Conservation (phyloP, 352 stramenopile species). For the Peronosclerospora sorghi region DNA sequence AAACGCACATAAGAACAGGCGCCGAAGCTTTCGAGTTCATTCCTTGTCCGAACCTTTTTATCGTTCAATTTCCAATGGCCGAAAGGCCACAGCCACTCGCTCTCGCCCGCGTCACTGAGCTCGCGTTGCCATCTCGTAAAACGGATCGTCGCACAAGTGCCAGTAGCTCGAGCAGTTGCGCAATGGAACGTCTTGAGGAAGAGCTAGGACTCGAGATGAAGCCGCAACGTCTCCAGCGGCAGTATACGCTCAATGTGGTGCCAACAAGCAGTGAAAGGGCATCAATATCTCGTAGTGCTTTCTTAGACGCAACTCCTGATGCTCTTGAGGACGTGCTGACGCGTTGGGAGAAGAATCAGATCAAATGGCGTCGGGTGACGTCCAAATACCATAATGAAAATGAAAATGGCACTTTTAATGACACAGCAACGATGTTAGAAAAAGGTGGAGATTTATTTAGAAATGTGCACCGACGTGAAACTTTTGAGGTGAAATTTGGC, state of each 20-base stretch:
- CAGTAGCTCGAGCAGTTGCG: slow-evolving; percentile 18
- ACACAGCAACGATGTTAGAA: slow-evolving; percentile 4
- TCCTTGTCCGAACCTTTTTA: slow-evolving; percentile 14
- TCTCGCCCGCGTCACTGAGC: slow-evolving; percentile 15
- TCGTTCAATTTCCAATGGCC: slow-evolving; percentile 8
- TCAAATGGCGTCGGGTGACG: slow-evolving; percentile 34
- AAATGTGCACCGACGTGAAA: slow-evolving; percentile 24
- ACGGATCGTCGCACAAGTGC: slow-evolving; percentile 6
- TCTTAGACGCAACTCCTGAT: slow-evolving; percentile 24
- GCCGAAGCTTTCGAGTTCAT: slow-evolving; percentile 5
- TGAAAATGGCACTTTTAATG: neutral
- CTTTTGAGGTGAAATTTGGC: slow-evolving; percentile 63
- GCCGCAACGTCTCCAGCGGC: slow-evolving; percentile 51
- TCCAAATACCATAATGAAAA: slow-evolving; percentile 5
- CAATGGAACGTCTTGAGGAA: slow-evolving; percentile 42
- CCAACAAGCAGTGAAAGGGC: slow-evolving; percentile 18
- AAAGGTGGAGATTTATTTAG: slow-evolving; percentile 14
- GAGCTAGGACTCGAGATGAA: slow-evolving; percentile 59
- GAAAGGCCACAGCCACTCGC: slow-evolving; percentile 15
- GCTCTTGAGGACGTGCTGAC: slow-evolving; percentile 35
- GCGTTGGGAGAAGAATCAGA: slow-evolving; percentile 48
- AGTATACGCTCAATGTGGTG: slow-evolving; percentile 73
- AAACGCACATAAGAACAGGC: slow-evolving; percentile 14
- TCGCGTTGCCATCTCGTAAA: slow-evolving; percentile 4
- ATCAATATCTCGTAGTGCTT: slow-evolving; percentile 8